Conservation (phyloP, 768 basidiomycete species). For the Suillus weaverae region DNA sequence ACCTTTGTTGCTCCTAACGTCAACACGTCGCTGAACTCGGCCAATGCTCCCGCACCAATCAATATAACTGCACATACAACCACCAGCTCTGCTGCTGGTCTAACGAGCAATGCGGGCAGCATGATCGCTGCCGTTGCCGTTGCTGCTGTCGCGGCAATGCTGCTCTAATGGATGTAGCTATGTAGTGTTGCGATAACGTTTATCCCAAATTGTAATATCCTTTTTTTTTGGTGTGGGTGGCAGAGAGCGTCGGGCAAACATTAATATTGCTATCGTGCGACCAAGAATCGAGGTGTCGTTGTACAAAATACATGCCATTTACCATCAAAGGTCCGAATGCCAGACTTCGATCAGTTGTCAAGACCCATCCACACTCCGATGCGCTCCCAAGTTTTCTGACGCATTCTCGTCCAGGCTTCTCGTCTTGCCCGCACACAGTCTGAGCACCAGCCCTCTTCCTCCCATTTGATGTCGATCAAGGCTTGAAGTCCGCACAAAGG, state of each 20-base stretch:
- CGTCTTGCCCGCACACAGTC: slow-evolving; percentile 32
- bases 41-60: slow-evolving; percentile 37
- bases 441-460: slow-evolving; percentile 34
- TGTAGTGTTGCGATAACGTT: background rate
- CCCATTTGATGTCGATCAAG: slow-evolving; percentile 29
- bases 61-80: slow-evolving; percentile 36
- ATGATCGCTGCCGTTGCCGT: background rate
- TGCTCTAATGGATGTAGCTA: background rate
- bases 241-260: background rate
- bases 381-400: slow-evolving; percentile 33
- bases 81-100: background rate
- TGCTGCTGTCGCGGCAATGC: background rate
- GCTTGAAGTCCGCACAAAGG: slow-evolving; percentile 36
- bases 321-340: background rate
- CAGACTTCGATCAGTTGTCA: background rate
- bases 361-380: slow-evolving; percentile 30
- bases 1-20: slow-evolving; percentile 38
- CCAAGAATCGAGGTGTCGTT: background rate
- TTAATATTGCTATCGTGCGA: background rate
- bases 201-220: background rate
- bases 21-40: slow-evolving; percentile 36
- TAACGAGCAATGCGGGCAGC: background rate
- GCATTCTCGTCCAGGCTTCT: slow-evolving; percentile 29
- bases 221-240: background rate
- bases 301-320: background rate